Conservation (phyloP, 768 basidiomycete genomes). For the Phaffia tasmanica region DNA sequence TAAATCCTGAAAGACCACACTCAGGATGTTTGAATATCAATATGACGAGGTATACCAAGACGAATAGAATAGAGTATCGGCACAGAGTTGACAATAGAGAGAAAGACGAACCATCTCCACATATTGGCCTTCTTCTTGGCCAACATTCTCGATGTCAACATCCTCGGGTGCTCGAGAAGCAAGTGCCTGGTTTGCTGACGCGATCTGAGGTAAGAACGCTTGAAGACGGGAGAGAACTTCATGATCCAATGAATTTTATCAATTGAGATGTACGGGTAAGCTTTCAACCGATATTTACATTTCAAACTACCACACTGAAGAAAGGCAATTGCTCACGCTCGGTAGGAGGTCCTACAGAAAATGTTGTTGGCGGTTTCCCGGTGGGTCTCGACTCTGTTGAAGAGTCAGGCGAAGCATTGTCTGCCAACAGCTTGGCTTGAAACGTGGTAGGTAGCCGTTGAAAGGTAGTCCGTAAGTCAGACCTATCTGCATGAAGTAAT, state of each 20-base stretch:
- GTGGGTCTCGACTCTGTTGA: neutral
- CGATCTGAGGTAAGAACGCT: conserved; percentile 19
- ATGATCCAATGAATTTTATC: neutral
- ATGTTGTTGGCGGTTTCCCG: conserved; percentile 9
- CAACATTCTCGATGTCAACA: conserved; percentile 23
- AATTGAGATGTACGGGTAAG: neutral
- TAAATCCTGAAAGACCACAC: conserved; percentile 8
- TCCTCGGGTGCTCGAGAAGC: neutral
- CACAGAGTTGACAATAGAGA: too few relatives aligned
- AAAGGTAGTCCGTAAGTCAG: neutral
- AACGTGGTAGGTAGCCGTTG: neutral
- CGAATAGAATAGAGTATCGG: neutral
- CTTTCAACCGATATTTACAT: neutral
- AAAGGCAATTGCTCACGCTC: conserved; percentile 13
- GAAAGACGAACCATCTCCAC: conserved; percentile 21
- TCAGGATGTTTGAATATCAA: neutral
- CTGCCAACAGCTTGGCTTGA: conserved; percentile 5
- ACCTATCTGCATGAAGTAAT: neutral
- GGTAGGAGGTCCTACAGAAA: conserved; percentile 12
- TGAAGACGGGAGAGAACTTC: conserved; percentile 24
- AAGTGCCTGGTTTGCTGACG: conserved; percentile 18
- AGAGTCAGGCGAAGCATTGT: neutral
- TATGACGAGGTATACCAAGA: neutral
- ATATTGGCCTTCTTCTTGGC: conserved; percentile 20
- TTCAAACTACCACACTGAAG: neutral